Evolutionary conservation across 2,329 filamentous ascomycete species (phyloP), one percentile per base, ranked within the genome.

Genomic region (Aspergillus arachidicola): DNA sequence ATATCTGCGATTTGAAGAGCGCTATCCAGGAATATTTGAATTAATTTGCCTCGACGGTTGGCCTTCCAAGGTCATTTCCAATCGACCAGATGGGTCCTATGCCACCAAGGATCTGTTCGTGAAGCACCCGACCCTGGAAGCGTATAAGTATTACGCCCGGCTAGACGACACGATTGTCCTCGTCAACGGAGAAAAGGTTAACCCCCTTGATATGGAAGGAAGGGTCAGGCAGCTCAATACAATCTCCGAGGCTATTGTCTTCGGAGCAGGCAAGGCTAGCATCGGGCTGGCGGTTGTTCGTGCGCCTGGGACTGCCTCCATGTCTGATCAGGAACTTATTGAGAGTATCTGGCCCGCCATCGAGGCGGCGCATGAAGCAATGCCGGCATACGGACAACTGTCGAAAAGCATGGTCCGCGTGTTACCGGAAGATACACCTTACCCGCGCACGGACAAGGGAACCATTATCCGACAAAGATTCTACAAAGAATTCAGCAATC

Each of bases 221-320:
- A 78, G 80, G 0, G 82, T 89, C 7, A 78, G 85, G 10, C 81
- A 86, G 58, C 78, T 85, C 56, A 75, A 79, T 4, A 73, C 83
- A 0, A 84, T 89, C 0, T 77, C 81, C 19, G 87, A 89, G 63
- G 83, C 83, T 0, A 78, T 88, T 3, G 81, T 87, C 0, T 87
- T 89, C 64, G 87, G 87, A 0, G 80, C 82, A 1, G 85, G 83
- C 10, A 81, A 80, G 55, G 78, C 82, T 0, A 78, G 83, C 32
- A 84, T 85, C 0, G 87, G 86, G 1, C 67, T 87, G 12, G 67
- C 88, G 12, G 76, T 89, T 14, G 76, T 89, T 26, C 81, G 83
- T 30, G 78, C 81, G 14, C 80, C 83, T n/a, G 75, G 76, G 2
- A 80, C 81, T 0, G 71, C 72, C 0, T 67, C 78, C 0, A 72